phyloP scores from a whole-genome alignment of 2,329 filamentous ascomycete species.

The Alternaria postmessia region DNA sequence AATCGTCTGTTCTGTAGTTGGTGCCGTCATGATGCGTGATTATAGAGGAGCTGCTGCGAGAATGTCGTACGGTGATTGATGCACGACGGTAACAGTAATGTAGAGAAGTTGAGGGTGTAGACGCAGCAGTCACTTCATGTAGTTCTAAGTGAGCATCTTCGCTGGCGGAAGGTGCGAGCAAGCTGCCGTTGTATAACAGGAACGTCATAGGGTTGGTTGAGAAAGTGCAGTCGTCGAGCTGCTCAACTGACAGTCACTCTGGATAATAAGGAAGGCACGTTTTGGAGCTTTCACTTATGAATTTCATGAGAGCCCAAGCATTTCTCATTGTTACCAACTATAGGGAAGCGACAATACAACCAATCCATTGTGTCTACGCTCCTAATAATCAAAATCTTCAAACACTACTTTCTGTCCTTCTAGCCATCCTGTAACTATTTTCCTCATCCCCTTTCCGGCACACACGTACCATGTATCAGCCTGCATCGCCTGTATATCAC shows the following conservation, averaged over 20 bases:
- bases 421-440: conserved; percentile 59
- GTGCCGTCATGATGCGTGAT: conserved; percentile 30
- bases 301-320: not conserved
- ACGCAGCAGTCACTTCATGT: not conserved
- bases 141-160: not conserved
- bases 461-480: conserved; percentile 67
- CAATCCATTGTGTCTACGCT: not conserved
- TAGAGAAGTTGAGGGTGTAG: conserved; percentile 1
- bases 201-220: conserved; percentile 2
- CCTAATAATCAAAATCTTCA: conserved; percentile 60
- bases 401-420: conserved; percentile 56
- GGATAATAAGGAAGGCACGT: not conserved
- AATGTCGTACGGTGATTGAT: conserved; percentile 27
- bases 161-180: not conserved
- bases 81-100: conserved; percentile 21
- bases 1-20: conserved; percentile 26
- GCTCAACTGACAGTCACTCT: conserved; percentile 8
- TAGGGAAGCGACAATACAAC: not conserved
- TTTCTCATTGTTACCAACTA: too few species aligned
- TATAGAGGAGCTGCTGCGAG: conserved; percentile 16
- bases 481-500: conserved; percentile 52
- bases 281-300: not conserved
- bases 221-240: not conserved
- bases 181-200: not conserved
- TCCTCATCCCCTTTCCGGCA: conserved; percentile 61